Evolutionary conservation across 2,329 filamentous ascomycete genomes (phyloP), one percentile per base, ranked within the genome.

Genomic region (Fusarium continuum): DNA sequence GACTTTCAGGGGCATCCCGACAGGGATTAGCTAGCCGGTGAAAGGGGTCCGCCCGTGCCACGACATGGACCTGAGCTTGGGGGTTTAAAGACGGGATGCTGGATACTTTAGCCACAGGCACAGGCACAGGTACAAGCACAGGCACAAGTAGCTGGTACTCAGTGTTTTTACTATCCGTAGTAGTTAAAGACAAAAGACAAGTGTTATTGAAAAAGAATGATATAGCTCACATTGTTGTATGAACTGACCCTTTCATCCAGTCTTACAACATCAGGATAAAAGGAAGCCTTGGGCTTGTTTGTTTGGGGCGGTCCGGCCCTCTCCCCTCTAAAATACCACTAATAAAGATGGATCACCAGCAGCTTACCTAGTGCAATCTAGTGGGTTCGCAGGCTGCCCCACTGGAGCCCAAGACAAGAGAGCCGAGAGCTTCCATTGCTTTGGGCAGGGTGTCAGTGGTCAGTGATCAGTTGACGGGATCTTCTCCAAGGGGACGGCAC

Each of bases 401-500:
- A 65, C 56, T 61, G 55, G 45, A 50, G 52, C 32, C 38, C 38
- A 53, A 40, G n/a, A n/a, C n/a, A n/a, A n/a, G n/a, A n/a, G n/a
- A n/a, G n/a, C 34, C 28, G 11, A 9, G 34, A 23, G 10, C 48
- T 26, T 13, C 28, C 13, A 4, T 20, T 17, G 31, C 34, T 13
- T 14, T 11, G n/a, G n/a, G n/a, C 47, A 25, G 47, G 34, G 46
- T 34, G 36, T 29, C 25, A 40, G 36, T 34, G 23, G n/a, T n/a
- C n/a, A n/a, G n/a, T n/a, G n/a, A n/a, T n/a, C n/a, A 28, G n/a
- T 43, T 39, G 47, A 58, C 20, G 41, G 61, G 52, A 62, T 55
- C 51, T 64, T 64, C 50, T 65, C 62, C 62, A 65, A 52, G 40
- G 44, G 25, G 31, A 44, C 59, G 53, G 47, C 35, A 58, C 43